Evolutionary conservation across 768 basidiomycete genomes (phyloP), one percentile per base, ranked within the genome.

Genomic region (Postia placenta): DNA sequence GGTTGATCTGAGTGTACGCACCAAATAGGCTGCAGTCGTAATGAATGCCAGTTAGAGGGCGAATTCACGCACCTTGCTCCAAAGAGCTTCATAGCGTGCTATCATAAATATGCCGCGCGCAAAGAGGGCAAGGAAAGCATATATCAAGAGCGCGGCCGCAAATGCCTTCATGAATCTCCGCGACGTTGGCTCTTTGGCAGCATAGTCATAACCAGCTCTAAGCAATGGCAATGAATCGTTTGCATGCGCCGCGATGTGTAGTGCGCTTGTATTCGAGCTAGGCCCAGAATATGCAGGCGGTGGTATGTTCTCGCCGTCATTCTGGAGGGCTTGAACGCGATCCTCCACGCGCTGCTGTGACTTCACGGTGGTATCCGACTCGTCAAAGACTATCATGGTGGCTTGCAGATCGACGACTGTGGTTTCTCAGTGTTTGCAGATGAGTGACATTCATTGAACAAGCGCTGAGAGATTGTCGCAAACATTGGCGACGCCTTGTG

Each of bases 301-400:
- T 12, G 35, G 20, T 33, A 28, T 38, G 42, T 4, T 47, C n/a
- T 30, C 51, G 20, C 54, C 50, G 23, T 44, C 44, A 7, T 30
- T 25, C 5, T 22, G 36, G 1, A 50, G 51, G 11, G 54, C 23
- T n/a, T n/a, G n/a, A n/a, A n/a, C n/a, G 30, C 9, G 9, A 7
- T 33, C 30, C 15, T 7, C 15, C 3, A 47, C 51, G 22, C 49
- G 27, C 53, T 26, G 52, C 36, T 50, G 54, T 11, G 39, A 17
- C 48, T 60, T 63, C 4, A 48, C 30, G 9, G 58, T 58, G 2
- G 61, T 60, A 22, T 36, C 37, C 11, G 59, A 57, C 7, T 52
- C 51, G 39, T 60, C 57, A 36, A 52, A 52, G 26, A 63, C 41
- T 38, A 63, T 60, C 61, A 63, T 63, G 44, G 42, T 37, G 36